These are phyloP conservation scores for Heritiera littoralis DNA, from an alignment of 345 rosid species.

Conservation along the genomic window DNA sequence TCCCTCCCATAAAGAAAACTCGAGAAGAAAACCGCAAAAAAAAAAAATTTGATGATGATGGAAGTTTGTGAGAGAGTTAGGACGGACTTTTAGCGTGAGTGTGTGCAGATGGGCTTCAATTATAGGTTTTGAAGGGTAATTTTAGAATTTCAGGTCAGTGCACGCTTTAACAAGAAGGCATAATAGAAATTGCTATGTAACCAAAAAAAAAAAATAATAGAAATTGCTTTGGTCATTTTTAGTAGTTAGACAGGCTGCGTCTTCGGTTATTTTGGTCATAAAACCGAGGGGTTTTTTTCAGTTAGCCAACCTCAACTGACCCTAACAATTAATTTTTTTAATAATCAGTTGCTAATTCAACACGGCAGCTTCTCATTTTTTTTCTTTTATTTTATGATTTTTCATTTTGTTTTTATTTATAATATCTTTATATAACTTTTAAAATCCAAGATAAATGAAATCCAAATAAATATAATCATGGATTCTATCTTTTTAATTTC, in stretches of 20 bases:
- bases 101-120: neutral
- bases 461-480: no score
- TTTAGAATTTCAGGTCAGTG: neutral
- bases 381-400: no score
- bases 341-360: no score
- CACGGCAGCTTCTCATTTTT: no score
- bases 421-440: no score
- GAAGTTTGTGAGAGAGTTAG: slow-evolving; percentile 7
- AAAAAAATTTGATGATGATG: neutral
- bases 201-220: no score
- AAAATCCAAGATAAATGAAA: no score
- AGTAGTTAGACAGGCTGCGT: neutral
- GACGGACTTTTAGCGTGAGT: slow-evolving; percentile 11
- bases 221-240: neutral
- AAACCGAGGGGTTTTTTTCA: neutral
- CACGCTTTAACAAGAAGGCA: neutral
- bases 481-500: no score
- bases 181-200: neutral
- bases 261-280: slow-evolving; percentile 9
- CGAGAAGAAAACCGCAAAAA: neutral
- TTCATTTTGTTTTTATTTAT: no score
- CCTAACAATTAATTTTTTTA: neutral
- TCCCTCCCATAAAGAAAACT: neutral
- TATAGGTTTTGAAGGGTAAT: neutral
- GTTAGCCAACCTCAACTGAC: neutral